phyloP scores from a whole-genome alignment of 106 monocot species.

The Amphibolis antarctica region DNA sequence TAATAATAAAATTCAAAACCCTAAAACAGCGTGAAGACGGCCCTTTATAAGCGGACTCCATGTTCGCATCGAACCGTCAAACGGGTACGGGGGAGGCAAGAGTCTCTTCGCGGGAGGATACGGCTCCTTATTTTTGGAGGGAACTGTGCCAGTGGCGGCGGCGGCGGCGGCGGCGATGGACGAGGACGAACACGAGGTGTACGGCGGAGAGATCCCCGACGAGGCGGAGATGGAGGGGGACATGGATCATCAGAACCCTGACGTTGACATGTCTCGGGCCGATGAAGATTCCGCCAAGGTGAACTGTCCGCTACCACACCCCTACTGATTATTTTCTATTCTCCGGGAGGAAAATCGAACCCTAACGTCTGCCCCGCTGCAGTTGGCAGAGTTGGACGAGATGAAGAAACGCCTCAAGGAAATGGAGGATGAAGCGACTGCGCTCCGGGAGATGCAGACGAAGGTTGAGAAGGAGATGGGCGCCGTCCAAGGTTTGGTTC shows the following conservation, averaged over 20 bases:
- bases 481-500: conserved; percentile 42
- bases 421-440: conserved; percentile 94
- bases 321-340: not conserved
- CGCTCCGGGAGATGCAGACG: conserved; percentile 93
- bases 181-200: conserved; percentile 74
- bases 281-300: conserved; percentile 54
- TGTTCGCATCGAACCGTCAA: too few species aligned
- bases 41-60: too few species aligned
- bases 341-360: not conserved
- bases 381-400: conserved; percentile 65
- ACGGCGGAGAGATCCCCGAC: conserved; percentile 72
- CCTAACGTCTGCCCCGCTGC: conserved; percentile 3
- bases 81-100: too few species aligned
- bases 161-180: conserved; percentile 30
- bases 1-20: too few species aligned
- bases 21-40: too few species aligned
- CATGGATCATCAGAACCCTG: conserved; percentile 18
- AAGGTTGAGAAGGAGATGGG: conserved; percentile 95
- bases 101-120: too few species aligned
- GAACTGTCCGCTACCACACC: not conserved
- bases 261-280: conserved; percentile 25
- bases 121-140: not conserved
- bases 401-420: conserved; percentile 92
- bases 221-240: conserved; percentile 62
- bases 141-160: not conserved